These are phyloP conservation scores for Sequoiadendron giganteum DNA, from an alignment of 75 land plant genomes.

Conservation along the genomic window DNA sequence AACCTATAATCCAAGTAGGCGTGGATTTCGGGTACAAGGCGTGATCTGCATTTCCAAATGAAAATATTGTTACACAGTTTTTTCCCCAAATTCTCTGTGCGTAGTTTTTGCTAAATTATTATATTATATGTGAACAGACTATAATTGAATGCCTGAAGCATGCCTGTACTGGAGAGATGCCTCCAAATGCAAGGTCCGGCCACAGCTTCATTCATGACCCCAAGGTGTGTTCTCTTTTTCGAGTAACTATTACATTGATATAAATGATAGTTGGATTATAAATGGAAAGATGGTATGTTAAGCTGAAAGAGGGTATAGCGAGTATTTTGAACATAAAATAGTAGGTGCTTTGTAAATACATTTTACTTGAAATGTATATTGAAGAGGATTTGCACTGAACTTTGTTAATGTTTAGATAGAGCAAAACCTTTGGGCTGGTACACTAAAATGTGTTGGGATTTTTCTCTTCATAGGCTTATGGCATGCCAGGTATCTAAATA, in stretches of 20 bases:
- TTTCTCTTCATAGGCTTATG: too few species aligned
- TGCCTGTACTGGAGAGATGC: conserved; percentile 94
- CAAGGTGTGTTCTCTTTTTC: conserved; percentile 47
- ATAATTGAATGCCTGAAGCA: conserved; percentile 95
- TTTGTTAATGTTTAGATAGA: background rate
- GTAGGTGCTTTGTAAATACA: background rate
- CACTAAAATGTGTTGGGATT: background rate
- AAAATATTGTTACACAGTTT: background rate
- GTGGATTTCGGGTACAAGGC: background rate
- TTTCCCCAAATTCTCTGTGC: background rate
- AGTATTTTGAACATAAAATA: background rate
- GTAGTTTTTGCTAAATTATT: background rate
- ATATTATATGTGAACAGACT: conserved; percentile 45
- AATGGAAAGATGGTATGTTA: background rate
- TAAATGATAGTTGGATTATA: background rate
- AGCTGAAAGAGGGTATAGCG: background rate
- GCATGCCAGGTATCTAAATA: too few species aligned
- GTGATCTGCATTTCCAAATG: background rate
- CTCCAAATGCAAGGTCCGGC: conserved; percentile 95
- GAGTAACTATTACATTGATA: background rate
- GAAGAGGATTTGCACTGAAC: background rate
- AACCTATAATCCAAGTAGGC: background rate
- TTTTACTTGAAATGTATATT: background rate
- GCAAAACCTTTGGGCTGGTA: background rate
- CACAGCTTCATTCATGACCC: conserved; percentile 99